These are phyloP conservation scores for Francoa sonchifolia DNA, from an alignment of 441 rosid species.

Conservation along the genomic window DNA sequence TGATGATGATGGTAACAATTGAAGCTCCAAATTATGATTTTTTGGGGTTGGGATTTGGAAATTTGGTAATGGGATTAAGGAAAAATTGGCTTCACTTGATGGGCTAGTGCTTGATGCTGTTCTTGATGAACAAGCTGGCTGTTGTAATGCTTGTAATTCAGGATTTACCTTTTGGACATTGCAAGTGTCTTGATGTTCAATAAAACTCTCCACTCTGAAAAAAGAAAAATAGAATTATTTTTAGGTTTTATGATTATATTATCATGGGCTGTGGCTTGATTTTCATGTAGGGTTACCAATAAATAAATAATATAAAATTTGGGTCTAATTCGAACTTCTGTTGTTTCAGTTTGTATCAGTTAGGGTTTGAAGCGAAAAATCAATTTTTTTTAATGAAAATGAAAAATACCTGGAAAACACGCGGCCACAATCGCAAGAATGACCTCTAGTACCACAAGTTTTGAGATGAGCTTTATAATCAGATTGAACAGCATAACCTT, in stretches of 20 bases:
- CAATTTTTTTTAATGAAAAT: neutral
- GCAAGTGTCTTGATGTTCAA: constrained; percentile 92
- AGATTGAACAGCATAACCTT: constrained; percentile 91
- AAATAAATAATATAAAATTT: constrained; percentile 26
- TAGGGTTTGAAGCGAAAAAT: neutral
- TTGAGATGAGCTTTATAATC: constrained; percentile 95
- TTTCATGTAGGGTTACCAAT: constrained; percentile 26
- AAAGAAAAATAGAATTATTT: neutral
- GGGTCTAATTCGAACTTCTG: too few relatives aligned
- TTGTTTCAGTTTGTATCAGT: neutral
- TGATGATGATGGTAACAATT: constrained; percentile 50
- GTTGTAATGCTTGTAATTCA: constrained; percentile 22
- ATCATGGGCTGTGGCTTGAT: constrained; percentile 1
- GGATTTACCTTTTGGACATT: constrained; percentile 41
- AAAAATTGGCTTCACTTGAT: constrained; percentile 56
- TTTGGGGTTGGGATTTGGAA: too few relatives aligned
- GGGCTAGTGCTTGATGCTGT: constrained; percentile 78
- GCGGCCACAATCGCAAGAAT: constrained; percentile 94
- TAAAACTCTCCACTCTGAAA: constrained; percentile 88
- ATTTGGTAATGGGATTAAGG: constrained; percentile 27
- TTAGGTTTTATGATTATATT: too few relatives aligned
- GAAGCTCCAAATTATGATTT: constrained; percentile 62
- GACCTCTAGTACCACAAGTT: constrained; percentile 92
- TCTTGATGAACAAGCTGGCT: constrained; percentile 62
- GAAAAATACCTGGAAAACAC: constrained; percentile 72